These are phyloP conservation scores for Orobanche coerulescens DNA, from an alignment of 257 asterid species.

Conservation along the genomic window DNA sequence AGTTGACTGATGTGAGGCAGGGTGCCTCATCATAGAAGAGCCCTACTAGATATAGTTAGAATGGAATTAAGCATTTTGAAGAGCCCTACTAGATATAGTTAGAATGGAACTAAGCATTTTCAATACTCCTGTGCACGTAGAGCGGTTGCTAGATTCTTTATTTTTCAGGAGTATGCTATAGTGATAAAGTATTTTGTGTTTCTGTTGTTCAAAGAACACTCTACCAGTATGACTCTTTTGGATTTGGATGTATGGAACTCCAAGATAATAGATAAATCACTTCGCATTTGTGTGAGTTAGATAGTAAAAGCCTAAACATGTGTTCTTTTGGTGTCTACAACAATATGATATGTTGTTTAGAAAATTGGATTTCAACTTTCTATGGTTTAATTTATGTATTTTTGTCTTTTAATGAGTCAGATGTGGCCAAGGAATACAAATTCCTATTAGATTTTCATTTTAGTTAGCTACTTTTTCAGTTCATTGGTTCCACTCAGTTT, in stretches of 20 bases:
- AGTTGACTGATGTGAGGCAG: too few relatives aligned
- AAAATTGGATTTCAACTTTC: not conserved
- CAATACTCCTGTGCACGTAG: not conserved
- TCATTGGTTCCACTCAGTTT: constrained; percentile 4
- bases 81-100: not conserved
- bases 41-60: not conserved
- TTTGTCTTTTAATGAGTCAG: not conserved
- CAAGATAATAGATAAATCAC: constrained; percentile 3
- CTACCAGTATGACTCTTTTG: not conserved
- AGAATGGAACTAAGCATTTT: constrained; percentile 4
- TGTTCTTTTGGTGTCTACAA: not conserved
- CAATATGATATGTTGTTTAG: not conserved
- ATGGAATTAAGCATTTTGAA: constrained; percentile 9
- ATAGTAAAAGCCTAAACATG: not conserved
- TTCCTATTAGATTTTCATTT: constrained; percentile 12
- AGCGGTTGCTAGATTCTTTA: constrained; percentile 13
- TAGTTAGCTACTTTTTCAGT: not conserved
- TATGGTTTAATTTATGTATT: not conserved
- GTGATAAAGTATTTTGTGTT: not conserved
- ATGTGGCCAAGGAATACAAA: constrained; percentile 10
- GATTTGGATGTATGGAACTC: constrained; percentile 8
- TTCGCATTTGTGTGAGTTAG: constrained; percentile 3
- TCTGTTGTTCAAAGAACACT: not conserved
- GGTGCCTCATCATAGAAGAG: too few relatives aligned
- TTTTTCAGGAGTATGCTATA: not conserved